Conservation (phyloP, 225 moss, liverwort and hornwort genomes). For the Pleurozium schreberi region DNA sequence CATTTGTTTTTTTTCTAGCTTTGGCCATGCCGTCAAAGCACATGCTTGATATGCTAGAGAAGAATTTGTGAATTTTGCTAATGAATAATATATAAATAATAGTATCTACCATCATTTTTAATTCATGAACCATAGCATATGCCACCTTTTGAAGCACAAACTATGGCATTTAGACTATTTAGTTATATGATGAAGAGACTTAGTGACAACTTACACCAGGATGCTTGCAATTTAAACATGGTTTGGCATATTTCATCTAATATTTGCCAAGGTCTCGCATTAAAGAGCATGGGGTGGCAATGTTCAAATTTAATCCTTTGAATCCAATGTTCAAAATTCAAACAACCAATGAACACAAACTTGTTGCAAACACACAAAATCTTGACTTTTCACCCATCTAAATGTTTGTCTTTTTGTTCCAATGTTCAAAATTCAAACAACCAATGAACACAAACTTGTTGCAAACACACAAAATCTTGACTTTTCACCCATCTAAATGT, state of each 20-base stretch:
- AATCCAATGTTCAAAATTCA: background rate
- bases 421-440: background rate
- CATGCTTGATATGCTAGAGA: rapidly evolving
- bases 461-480: background rate
- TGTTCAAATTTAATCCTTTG: background rate
- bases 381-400: background rate
- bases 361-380: background rate
- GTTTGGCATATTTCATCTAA: background rate
- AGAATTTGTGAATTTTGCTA: background rate
- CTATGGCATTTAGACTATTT: background rate
- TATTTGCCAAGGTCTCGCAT: background rate
- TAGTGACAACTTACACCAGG: background rate
- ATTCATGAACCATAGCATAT: background rate
- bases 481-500: background rate
- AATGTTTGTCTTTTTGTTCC: background rate
- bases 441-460: background rate
- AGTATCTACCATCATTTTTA: background rate
- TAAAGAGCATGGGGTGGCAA: rapidly evolving
- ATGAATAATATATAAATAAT: background rate
- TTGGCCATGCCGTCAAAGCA: too few relatives aligned
- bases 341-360: background rate
- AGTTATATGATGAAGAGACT: background rate
- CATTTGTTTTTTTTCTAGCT: rapidly evolving
- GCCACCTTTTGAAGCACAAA: background rate
- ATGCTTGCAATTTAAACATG: too few relatives aligned